Evolutionary conservation across 2,329 filamentous ascomycete genomes (phyloP).

Genomic region (Dothideomycetes sp.): DNA sequence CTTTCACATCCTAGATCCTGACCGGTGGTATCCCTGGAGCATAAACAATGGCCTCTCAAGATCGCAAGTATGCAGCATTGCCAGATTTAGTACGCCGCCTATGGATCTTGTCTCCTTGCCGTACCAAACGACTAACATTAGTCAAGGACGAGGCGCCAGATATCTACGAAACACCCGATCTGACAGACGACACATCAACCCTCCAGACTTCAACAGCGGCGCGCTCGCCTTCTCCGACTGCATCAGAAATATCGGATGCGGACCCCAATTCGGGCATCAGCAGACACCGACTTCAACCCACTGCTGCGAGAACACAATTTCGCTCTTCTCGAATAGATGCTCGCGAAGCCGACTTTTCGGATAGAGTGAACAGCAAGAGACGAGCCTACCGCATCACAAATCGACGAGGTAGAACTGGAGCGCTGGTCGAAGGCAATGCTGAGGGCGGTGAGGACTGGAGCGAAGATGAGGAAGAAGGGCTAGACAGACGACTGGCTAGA

Average conservation of each 20-base stretch:
- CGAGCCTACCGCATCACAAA: constrained; percentile 72
- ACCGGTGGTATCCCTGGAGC: too few relatives aligned
- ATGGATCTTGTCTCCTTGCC: too few relatives aligned
- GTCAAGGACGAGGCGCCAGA: constrained; percentile 53
- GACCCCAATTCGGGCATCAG: constrained; percentile 47
- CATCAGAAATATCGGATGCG: constrained; percentile 29
- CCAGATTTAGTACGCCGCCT: constrained; percentile 11
- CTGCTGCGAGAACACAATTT: constrained; percentile 73
- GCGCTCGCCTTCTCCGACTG: constrained; percentile 10
- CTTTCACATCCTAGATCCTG: too few relatives aligned
- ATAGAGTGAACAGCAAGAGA: constrained; percentile 71
- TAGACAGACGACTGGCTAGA: constrained; percentile 70
- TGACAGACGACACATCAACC: constrained; percentile 83
- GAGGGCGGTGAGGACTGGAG: constrained; percentile 49
- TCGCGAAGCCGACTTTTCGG: constrained; percentile 74
- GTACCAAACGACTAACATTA: too few relatives aligned
- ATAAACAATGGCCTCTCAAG: constrained; percentile 9
- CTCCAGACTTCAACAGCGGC: constrained; percentile 24
- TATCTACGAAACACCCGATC: constrained; percentile 90
- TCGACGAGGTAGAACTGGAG: constrained; percentile 52
- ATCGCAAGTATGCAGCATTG: constrained; percentile 12
- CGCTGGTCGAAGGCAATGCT: constrained; percentile 14
- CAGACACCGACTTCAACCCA: constrained; percentile 61
- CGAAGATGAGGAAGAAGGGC: constrained; percentile 66
- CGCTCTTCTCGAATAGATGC: constrained; percentile 65